phyloP scores from a whole-genome alignment of 2,329 filamentous ascomycete species.

The Sphaerulina populicola region DNA sequence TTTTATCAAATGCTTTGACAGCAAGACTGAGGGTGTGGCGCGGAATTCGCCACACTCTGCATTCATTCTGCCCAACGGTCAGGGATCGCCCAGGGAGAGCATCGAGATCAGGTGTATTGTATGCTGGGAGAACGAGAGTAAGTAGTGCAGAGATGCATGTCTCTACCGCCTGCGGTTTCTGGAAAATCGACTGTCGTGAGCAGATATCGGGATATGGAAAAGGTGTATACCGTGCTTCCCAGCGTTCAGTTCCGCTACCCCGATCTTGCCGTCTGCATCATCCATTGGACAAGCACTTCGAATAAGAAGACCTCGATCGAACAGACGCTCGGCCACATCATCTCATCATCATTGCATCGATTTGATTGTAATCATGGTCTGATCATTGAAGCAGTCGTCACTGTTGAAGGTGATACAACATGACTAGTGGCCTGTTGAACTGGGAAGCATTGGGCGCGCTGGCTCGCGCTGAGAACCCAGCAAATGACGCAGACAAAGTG shows the following conservation, averaged over 20 bases:
- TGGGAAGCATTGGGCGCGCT: not conserved
- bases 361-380: not conserved
- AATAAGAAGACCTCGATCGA: too few relatives aligned
- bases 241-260: too few relatives aligned
- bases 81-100: constrained; percentile 15
- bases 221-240: too few relatives aligned
- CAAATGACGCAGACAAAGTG: too few relatives aligned
- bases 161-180: not conserved
- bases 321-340: not conserved
- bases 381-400: not conserved
- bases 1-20: constrained; percentile 17
- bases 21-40: constrained; percentile 13
- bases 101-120: constrained; percentile 18
- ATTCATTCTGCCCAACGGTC: constrained; percentile 6
- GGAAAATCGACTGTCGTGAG: not conserved
- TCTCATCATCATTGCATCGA: not conserved
- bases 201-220: not conserved
- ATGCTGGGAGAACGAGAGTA: constrained; percentile 13
- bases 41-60: constrained; percentile 12
- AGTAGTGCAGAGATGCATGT: not conserved
- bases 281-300: too few relatives aligned
- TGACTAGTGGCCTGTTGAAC: not conserved
- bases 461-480: not conserved
- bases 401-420: not conserved
- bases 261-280: too few relatives aligned